These are phyloP conservation scores for Ophiosphaerella narmari DNA, from an alignment of 2,329 filamentous ascomycete species.

Conservation along the genomic window DNA sequence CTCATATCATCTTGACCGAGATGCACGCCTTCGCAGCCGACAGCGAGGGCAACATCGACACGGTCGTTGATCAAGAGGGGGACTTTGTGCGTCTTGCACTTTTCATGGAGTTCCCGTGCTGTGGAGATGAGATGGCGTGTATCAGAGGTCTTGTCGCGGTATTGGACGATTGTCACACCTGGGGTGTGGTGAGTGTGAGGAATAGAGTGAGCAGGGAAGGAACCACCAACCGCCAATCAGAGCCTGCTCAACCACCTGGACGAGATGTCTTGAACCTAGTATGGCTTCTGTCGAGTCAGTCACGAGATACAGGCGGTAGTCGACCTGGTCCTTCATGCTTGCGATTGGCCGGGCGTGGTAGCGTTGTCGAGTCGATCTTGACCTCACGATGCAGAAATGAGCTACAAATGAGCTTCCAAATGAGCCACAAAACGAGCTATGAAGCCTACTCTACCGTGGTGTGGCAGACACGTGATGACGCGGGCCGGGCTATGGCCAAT, in stretches of 20 bases:
- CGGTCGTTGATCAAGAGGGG: slow-evolving; percentile 93
- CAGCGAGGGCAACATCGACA: slow-evolving; percentile 83
- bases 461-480: too few species aligned
- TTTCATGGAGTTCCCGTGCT: slow-evolving; percentile 70
- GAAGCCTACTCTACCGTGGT: too few species aligned
- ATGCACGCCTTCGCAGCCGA: slow-evolving; percentile 89
- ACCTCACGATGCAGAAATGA: not conserved
- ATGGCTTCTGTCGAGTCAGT: slow-evolving; percentile 90
- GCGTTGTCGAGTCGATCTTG: not conserved
- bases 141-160: slow-evolving; percentile 83
- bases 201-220: not conserved
- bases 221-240: slow-evolving; percentile 67
- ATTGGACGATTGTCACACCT: slow-evolving; percentile 83
- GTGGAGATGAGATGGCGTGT: slow-evolving; percentile 72
- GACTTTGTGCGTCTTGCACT: slow-evolving; percentile 70
- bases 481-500: too few species aligned
- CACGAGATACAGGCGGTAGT: slow-evolving; percentile 87
- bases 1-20: slow-evolving; percentile 93
- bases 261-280: slow-evolving; percentile 72
- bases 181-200: not conserved
- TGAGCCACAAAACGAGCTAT: too few species aligned
- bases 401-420: not conserved
- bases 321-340: slow-evolving; percentile 53
- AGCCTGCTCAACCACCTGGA: slow-evolving; percentile 73
- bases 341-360: slow-evolving; percentile 28